Evolutionary conservation across 805 yeast species (phyloP), one percentile per base, ranked within the genome.

Genomic region (Lipomyces starkeyi): DNA sequence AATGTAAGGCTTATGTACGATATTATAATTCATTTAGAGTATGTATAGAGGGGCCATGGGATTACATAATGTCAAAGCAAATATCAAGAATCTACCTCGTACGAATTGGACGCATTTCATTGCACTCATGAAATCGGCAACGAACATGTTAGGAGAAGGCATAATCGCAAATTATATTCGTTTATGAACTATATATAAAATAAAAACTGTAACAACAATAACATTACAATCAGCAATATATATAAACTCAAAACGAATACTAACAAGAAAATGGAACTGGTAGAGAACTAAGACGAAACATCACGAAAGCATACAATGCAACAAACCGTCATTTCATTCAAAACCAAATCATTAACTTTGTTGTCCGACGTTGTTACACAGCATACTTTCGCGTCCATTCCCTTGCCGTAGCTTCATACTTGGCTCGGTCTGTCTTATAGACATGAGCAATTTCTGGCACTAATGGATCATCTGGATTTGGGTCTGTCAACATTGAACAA

Each of bases 361-460:
- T 43, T 43, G 20, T 43, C 20, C 20, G 49, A 43, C 49, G n/a
- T 14, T 32, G 58, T 76, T 84, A 92, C 76, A 94, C 93, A 73
- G 99, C 99, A 80, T 91, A 95, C 83, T 95, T 95, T 84, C 94
- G 90, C 43, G 99, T 95, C 98, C 98, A 95, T 83, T 95, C 99
- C 78, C 90, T 88, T 68, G 99, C 99, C 66, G 97, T 93, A 73
- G 97, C 91, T 82, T 95, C 98, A 80, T 93, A 95, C 81, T 93
- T 92, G 59, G 92, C 85, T 79, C 95, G 86, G 82, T 95, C 98
- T 74, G 93, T 91, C 84, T 93, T 93, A 84, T 93, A 96, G 72
- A 93, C 87, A 78, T 94, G 97, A 61, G 98, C 98, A 76, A 95
- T 95, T 81, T 95, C 99, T 27, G 98, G 98, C 54, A 95, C 99